Base-by-base conservation (phyloP, 352 stramenopile species). In the Phytophthora tubulina region DNA sequence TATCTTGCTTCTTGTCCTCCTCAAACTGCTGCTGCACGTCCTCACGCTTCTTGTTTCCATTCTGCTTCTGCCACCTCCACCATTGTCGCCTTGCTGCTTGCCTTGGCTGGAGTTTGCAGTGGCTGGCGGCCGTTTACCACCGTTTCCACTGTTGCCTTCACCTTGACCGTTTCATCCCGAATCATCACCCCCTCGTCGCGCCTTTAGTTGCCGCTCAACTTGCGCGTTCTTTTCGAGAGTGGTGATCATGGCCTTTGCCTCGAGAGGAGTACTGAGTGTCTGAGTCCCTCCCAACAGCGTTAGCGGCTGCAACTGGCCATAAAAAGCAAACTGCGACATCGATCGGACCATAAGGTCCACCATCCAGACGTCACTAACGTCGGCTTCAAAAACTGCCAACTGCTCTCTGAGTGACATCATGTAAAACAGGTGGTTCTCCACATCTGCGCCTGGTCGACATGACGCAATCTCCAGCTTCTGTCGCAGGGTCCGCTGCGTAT, bases 391-490 rank as follows among this genome's bases (percentile, higher is more conserved):
- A 7, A 17, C 45, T 4, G 45, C 17, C 14, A 65, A 42, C 9
- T 64, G 56, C 44, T 55, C 56, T 6, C 44, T 13, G 2, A 63
- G 30, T 3, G 42, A 53, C 0, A 45, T 48, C 57, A 55, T 51
- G 36, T 57, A 65, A 8, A 32, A 4, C 35, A 56, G 8, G 15
- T 65, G 58, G 27, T 65, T 65, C 10, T 65, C 58, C 1, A 65
- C 33, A 46, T 65, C 58, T 3, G 58, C 45, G n/a, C 45, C 58
- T 7, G 33, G 33, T 9, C 45, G 44, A 10, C 57, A 64, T 2
- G 57, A 64, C 2, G 45, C 57, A 3, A 11, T 17, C 4, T 64
- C 57, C 6, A 64, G 45, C 32, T 64, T 64, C 45, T 64, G 57
- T 1, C 45, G 57, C 8, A 64, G 17, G 8, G 57, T 41, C 9